Evolutionary conservation across 2,329 filamentous ascomycete genomes (phyloP).

Genomic region (Exophiala alcalophila): DNA sequence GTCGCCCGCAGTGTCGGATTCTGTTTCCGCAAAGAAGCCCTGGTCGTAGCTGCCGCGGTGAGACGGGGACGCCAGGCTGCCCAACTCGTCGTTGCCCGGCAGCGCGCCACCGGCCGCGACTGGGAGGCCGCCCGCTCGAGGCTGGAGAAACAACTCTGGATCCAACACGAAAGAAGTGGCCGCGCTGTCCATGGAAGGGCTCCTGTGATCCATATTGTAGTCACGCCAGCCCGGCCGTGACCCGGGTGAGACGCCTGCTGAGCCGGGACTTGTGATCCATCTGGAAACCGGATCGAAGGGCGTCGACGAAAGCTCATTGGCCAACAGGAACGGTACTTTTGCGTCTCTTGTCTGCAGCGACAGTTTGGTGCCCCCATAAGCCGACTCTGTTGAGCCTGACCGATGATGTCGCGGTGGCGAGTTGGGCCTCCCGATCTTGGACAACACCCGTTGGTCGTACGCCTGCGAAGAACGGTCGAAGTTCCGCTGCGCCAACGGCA

Average conservation of each 20-base stretch:
- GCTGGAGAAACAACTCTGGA: slow-evolving; percentile 39
- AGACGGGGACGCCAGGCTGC: slow-evolving; percentile 50
- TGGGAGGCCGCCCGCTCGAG: slow-evolving; percentile 40
- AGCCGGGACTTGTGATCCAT: slow-evolving; percentile 42
- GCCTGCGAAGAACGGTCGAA: slow-evolving; percentile 59
- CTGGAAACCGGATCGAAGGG: slow-evolving; percentile 27
- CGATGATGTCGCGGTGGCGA: slow-evolving; percentile 50
- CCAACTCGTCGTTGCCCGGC: slow-evolving; percentile 48
- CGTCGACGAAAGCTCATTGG: slow-evolving; percentile 22
- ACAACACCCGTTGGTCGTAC: slow-evolving; percentile 61
- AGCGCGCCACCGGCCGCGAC: slow-evolving; percentile 51
- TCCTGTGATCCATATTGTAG: slow-evolving; percentile 40
- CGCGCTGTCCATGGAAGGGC: slow-evolving; percentile 45
- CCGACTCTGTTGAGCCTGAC: slow-evolving; percentile 34
- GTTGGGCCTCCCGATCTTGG: slow-evolving; percentile 60
- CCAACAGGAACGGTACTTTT: slow-evolving; percentile 17
- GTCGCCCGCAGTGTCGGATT: slow-evolving; percentile 42
- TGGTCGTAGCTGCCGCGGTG: slow-evolving; percentile 64
- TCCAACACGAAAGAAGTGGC: slow-evolving; percentile 41
- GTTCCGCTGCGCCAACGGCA: slow-evolving; percentile 56
- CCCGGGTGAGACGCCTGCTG: slow-evolving; percentile 42
- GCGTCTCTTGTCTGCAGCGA: slow-evolving; percentile 28
- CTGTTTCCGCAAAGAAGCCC: slow-evolving; percentile 52
- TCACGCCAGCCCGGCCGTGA: slow-evolving; percentile 42
- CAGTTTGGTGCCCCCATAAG: slow-evolving; percentile 37